A percentile compares a stretch with the other conserved stretches of the same genome.
Evolutionary conservation across 805 yeast genomes (phyloP).

Genomic region (Kuraishia piskuri): DNA sequence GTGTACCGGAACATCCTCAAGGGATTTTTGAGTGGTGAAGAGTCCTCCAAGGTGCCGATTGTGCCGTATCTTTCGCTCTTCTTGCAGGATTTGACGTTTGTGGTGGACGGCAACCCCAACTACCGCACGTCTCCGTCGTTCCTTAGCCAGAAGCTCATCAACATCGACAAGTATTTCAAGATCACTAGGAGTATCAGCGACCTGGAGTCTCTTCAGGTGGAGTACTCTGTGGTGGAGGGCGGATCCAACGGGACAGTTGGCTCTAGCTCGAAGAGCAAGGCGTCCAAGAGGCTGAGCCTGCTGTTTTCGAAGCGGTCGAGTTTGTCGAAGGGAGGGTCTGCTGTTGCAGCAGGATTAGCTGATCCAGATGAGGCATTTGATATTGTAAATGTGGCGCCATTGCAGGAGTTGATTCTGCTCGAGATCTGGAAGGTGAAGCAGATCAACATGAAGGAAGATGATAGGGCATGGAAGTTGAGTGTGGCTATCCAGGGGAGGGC

Average conservation of each 20-base stretch:
- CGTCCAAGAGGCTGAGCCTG: neutral
- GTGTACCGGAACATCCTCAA: slow-evolving; percentile 59
- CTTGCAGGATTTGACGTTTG: slow-evolving; percentile 71
- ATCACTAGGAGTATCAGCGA: slow-evolving; percentile 59
- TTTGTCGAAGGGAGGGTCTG: no score
- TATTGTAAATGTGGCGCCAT: slow-evolving; percentile 28
- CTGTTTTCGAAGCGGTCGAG: neutral
- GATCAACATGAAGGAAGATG: slow-evolving; percentile 49
- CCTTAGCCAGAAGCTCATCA: slow-evolving; percentile 51
- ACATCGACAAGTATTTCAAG: slow-evolving; percentile 66
- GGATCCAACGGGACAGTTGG: no score
- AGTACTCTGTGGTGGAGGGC: slow-evolving; percentile 32
- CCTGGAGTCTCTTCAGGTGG: slow-evolving; percentile 59
- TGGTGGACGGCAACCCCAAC: slow-evolving; percentile 74
- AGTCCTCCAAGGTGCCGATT: slow-evolving; percentile 42
- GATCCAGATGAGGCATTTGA: slow-evolving; percentile 23
- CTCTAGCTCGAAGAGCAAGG: neutral
- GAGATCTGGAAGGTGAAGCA: slow-evolving; percentile 68
- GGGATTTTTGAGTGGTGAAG: slow-evolving; percentile 43
- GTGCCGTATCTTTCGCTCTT: slow-evolving; percentile 74
- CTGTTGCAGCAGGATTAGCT: neutral
- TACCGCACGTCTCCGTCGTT: slow-evolving; percentile 48
- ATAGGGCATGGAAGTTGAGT: slow-evolving; percentile 68
- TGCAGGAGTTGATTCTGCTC: slow-evolving; percentile 52
- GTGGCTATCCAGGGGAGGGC: slow-evolving; percentile 48